Base-by-base conservation (phyloP, 164 flowering plant genomes). In the Brasenia schreberi region DNA sequence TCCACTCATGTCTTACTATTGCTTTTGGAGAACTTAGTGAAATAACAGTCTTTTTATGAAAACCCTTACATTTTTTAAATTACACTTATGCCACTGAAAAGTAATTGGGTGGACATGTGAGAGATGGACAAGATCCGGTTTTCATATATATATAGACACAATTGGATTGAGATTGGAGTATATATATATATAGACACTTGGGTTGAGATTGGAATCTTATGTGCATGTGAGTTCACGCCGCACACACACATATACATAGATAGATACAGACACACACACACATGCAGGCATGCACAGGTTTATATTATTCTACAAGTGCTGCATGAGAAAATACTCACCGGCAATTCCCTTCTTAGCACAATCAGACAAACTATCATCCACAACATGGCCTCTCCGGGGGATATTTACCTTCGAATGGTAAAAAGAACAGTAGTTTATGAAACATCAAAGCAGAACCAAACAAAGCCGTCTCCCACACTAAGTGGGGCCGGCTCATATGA, bases 291-390 rank as follows among this genome's bases (percentile, higher is more conserved):
- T 3, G 10, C 23, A 7, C 42, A 4, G 14, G 6, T 63, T 39
- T 19, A 23, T 3, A 19, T 63, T 63, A 6, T 23, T 18, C 65
- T 63, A 63, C 5, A 14, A 5, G 12, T 63, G 56, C 56, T 45
- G 60, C 23, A 7, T 14, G 18, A 10, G 58, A 19, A 39, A 49
- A 7, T 61, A 16, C 59, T 77, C 68, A 86, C 98, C 97, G 74
- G 97, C 94, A 74, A 84, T 76, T 74, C 98, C 97, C 75, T 83
- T 84, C 81, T 75, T 83, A 60, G 82, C 97, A 75, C 97, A 93
- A 19, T 93, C 98, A 3, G 98, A 93, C 42, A 90, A 80, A 68
- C 83, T 81, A 11, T 79, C 83, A 64, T 80, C 69, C 19, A 10
- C 60, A 19, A 62, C 62, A 62, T 78, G 67, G 18, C 81, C 66